Base-by-base conservation (phyloP, 164 flowering plant genomes). In the Vitis cinerea region DNA sequence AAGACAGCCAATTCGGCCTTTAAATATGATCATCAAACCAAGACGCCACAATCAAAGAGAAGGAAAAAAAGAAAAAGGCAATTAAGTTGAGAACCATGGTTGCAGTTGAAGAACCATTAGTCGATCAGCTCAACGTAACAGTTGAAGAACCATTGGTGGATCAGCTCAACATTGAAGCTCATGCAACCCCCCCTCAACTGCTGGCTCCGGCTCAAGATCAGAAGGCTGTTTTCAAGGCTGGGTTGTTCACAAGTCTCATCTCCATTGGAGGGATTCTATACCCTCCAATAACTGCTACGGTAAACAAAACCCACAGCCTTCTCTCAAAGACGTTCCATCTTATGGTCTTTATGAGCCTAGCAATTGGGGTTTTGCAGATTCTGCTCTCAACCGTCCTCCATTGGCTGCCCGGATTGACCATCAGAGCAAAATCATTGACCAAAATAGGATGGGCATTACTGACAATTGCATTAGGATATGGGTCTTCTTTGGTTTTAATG, bases 401-500 rank as follows among this genome's bases (percentile, higher is more conserved):
- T 8, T 19, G 64, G 3, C 5, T 37, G 3, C 64, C 64, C 2
- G 2, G 6, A 15, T 37, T 61, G 51, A 8, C 7, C 3, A 14
- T 3, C 13, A 19, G 6, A 8, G 64, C 17, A 9, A 37, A 37
- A 10, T 8, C n/a, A 23, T 5, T 61, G 64, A 44, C 19, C 2
- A 10, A 37, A 37, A 12, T 61, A 7, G 64, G 49, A 9, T 9
- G 37, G 50, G 64, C 23, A 37, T 61, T 61, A n/a, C 9, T 44
- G 64, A 61, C 15, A 15, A 47, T 47, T 8, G 30, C 50, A 8
- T 5, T 61, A 44, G 64, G 64, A 4, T 44, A 23, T 37, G 64
- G 64, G 47, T 8, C 64, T 9, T 37, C 64, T 1, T 61, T 61
- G 64, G 64, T 61, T 8, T 9, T 61, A 6, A 61, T 61, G 64